Percentiles rank a stretch among this genome's conserved stretches.
Evolutionary conservation across 2,329 filamentous ascomycete species (phyloP).

Genomic region (Apiospora sp.): DNA sequence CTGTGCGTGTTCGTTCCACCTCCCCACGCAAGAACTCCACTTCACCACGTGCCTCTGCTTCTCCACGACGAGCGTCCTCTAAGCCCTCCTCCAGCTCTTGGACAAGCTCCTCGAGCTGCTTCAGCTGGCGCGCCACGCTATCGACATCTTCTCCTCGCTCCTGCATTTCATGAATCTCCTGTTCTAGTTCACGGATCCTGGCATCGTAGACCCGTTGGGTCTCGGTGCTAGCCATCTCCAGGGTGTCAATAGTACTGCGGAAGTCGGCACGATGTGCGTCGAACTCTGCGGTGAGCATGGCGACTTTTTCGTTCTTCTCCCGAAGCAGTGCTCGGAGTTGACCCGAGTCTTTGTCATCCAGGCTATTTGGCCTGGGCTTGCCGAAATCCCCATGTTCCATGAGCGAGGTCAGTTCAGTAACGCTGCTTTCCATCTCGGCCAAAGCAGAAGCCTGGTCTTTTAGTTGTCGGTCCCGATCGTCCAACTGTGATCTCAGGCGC

Average conservation of each 20-base stretch:
- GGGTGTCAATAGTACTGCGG: slow-evolving; percentile 92
- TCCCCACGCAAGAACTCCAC: slow-evolving; percentile 95
- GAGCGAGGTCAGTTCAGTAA: slow-evolving; percentile 63
- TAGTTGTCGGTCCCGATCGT: slow-evolving; percentile 87
- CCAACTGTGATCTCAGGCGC: slow-evolving; percentile 74
- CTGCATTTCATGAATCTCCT: slow-evolving; percentile 83
- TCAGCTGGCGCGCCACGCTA: slow-evolving; percentile 87
- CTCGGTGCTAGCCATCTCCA: slow-evolving; percentile 94
- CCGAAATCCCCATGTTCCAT: slow-evolving; percentile 66
- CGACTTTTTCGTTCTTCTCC: slow-evolving; percentile 97
- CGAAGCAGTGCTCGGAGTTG: slow-evolving; percentile 84
- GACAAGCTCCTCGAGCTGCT: slow-evolving; percentile 94
- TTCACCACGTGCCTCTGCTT: slow-evolving; percentile 94
- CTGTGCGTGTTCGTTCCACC: slow-evolving; percentile 88
- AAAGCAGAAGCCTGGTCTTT: slow-evolving; percentile 85
- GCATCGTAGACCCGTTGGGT: slow-evolving; percentile 96
- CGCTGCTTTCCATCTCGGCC: slow-evolving; percentile 79
- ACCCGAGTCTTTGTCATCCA: slow-evolving; percentile 74
- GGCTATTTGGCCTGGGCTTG: slow-evolving; percentile 53
- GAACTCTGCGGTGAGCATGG: slow-evolving; percentile 91
- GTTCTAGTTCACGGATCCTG: slow-evolving; percentile 84
- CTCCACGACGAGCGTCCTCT: slow-evolving; percentile 91
- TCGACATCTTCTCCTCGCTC: slow-evolving; percentile 89
- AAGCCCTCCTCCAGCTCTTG: slow-evolving; percentile 96
- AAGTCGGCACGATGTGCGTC: slow-evolving; percentile 96